Evolutionary conservation across 2,329 filamentous ascomycete genomes (phyloP).

Genomic region (Xylariales sp.): DNA sequence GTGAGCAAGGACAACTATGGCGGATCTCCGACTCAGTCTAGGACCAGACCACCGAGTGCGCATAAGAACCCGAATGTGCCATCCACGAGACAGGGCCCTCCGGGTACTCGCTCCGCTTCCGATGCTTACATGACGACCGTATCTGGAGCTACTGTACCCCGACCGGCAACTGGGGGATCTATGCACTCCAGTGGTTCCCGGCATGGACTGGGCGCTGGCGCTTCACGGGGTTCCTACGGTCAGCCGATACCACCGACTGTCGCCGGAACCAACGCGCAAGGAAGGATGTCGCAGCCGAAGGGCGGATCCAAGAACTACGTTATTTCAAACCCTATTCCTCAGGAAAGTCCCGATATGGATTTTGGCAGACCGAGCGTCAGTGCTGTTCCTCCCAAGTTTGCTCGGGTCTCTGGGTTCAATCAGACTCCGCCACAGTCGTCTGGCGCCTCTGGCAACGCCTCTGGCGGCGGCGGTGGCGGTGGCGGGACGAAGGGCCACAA

Average conservation of each 20-base stretch:
- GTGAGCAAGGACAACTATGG: constrained; percentile 38
- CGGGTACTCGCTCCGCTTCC: constrained; percentile 47
- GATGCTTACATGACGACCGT: constrained; percentile 52
- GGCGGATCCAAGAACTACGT: constrained; percentile 61
- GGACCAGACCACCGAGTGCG: constrained; percentile 42
- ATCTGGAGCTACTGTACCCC: constrained; percentile 29
- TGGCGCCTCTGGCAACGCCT: no score
- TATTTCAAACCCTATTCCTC: constrained; percentile 63
- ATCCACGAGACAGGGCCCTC: constrained; percentile 42
- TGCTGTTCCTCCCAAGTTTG: constrained; percentile 51
- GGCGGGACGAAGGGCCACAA: constrained; percentile 54
- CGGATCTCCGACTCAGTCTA: constrained; percentile 25
- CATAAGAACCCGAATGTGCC: constrained; percentile 42
- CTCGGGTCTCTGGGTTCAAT: constrained; percentile 54
- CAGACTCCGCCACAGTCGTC: constrained; percentile 38
- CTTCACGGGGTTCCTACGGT: constrained; percentile 68
- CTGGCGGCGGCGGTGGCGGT: no score
- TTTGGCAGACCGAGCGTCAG: constrained; percentile 58
- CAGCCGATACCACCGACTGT: constrained; percentile 84
- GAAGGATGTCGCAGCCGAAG: constrained; percentile 78
- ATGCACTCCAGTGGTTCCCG: constrained; percentile 66
- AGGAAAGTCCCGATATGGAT: constrained; percentile 45
- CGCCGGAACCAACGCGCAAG: constrained; percentile 83
- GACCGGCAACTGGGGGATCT: constrained; percentile 79
- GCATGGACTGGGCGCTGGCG: constrained; percentile 40